Evolutionary conservation across 2,329 filamentous ascomycete species (phyloP), one percentile per base, ranked within the genome.

Genomic region (Dactylellina sp.): DNA sequence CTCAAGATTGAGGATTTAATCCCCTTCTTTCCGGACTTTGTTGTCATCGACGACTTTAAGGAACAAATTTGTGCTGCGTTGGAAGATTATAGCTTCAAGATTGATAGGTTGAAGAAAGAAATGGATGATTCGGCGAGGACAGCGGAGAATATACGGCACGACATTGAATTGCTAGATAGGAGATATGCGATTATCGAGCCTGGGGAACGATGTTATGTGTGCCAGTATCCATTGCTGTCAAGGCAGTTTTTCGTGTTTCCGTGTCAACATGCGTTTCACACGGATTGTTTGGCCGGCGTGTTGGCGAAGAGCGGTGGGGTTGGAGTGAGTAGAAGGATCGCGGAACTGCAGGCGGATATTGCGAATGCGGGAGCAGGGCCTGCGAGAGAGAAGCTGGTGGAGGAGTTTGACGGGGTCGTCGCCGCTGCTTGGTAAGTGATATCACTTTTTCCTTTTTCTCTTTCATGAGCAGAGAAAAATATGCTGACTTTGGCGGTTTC

Each of bases 41-140:
- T 98, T 22, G 91, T 98, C 57, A 98, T 99, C 75, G 95, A 99
- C 80, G 95, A 98, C 81, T 99, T 99, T 86, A 97, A 98, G 80
- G 93, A 98, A 76, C 95, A 99, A 80, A 98, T 99, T 39, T 99
- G 95, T 82, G 85, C 88, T 0, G 95, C 96, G 0, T 86, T 99
- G 0, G 95, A 99, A 81, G 91, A 96, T 76, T 99, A 99, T 83
- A 91, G 89, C 50, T 90, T 91, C 39, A 92, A 92, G 77, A 99
- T 99, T 77, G 95, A 98, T 79, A 85, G 84, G 1, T 84, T 99
- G 40, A 93, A 93, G 79, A 88, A 89, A 76, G 94, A 98, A 81
- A 99, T 99, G 95, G 95, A 99, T 80, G 92, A 97, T 80, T 92
- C 89, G 2, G 91, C 92, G 7, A 88, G 89, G 75, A 98, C 95